Conservation (phyloP, 169 alveolate species). For the Amoebophrya sp. region DNA sequence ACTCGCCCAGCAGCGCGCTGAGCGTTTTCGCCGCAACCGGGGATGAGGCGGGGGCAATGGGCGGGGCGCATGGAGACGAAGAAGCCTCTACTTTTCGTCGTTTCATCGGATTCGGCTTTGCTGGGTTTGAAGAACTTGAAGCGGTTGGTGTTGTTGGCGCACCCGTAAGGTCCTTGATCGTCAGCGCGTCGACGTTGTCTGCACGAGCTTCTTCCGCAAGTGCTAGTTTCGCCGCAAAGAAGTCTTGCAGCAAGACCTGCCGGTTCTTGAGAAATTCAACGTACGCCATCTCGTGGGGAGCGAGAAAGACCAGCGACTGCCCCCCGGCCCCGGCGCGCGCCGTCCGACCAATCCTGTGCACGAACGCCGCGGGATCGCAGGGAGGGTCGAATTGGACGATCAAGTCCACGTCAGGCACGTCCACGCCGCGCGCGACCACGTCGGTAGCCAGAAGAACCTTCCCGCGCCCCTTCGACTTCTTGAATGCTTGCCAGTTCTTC, state of each 20-base stretch:
- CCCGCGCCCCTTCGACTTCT: not conserved
- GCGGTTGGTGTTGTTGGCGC: not conserved
- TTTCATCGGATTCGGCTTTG: too few species aligned
- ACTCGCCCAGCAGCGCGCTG: too few species aligned
- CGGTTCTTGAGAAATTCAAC: slow-evolving; percentile 19
- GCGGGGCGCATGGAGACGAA: too few species aligned
- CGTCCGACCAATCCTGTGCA: slow-evolving; percentile 97
- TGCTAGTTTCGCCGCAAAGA: too few species aligned
- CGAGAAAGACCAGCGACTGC: slow-evolving; percentile 64
- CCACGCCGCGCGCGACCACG: slow-evolving; percentile 96
- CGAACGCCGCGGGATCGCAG: slow-evolving; percentile 71
- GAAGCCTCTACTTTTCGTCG: too few species aligned
- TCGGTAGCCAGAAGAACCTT: slow-evolving; percentile 88
- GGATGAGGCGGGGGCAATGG: too few species aligned
- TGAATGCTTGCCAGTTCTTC: slow-evolving; percentile 10
- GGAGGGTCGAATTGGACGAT: slow-evolving; percentile 94
- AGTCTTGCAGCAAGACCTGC: not conserved
- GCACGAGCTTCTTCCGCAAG: too few species aligned
- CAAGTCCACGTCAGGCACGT: slow-evolving; percentile 88
- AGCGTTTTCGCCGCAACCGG: too few species aligned
- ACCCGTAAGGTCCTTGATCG: too few species aligned
- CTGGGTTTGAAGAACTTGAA: not conserved
- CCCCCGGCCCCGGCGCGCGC: slow-evolving; percentile 98
- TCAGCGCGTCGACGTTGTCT: too few species aligned
- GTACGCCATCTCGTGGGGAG: slow-evolving; percentile 24